Conservation (phyloP, 2,329 filamentous ascomycete species). For the Endoconidiophora polonica region DNA sequence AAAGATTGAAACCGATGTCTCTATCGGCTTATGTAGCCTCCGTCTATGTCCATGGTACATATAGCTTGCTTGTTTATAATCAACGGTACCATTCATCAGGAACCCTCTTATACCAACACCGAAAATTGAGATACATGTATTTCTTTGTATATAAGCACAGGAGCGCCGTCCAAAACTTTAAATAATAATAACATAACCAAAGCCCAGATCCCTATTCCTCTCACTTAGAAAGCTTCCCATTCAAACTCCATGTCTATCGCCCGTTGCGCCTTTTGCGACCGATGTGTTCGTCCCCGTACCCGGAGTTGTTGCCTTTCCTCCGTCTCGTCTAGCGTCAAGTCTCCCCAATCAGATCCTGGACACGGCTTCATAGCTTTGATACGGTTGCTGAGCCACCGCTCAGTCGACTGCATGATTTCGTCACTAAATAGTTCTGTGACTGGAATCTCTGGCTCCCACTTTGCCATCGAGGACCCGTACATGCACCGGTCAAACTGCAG, state of each 20-base stretch:
- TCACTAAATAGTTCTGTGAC: background rate
- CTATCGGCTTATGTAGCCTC: too few species aligned
- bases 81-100: too few species aligned
- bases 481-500: conserved; percentile 38
- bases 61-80: too few species aligned
- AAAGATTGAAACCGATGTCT: too few species aligned
- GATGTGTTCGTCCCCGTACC: background rate
- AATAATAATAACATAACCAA: too few species aligned
- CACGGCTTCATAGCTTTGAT: background rate
- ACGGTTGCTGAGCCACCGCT: background rate
- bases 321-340: background rate
- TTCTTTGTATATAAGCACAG: too few species aligned
- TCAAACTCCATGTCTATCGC: background rate
- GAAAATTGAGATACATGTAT: too few species aligned
- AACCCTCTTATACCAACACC: too few species aligned
- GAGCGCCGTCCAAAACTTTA: too few species aligned
- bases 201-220: too few species aligned
- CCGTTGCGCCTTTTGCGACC: background rate
- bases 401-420: background rate
- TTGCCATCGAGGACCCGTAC: background rate
- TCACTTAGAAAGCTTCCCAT: background rate
- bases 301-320: background rate
- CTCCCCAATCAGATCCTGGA: background rate
- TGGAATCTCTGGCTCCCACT: background rate
- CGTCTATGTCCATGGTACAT: too few species aligned